A percentile compares a stretch with the other conserved stretches of the same genome.
These are phyloP conservation scores for Rhododendron mucronatum DNA, from an alignment of 148 eudicot species.

Conservation along the genomic window DNA sequence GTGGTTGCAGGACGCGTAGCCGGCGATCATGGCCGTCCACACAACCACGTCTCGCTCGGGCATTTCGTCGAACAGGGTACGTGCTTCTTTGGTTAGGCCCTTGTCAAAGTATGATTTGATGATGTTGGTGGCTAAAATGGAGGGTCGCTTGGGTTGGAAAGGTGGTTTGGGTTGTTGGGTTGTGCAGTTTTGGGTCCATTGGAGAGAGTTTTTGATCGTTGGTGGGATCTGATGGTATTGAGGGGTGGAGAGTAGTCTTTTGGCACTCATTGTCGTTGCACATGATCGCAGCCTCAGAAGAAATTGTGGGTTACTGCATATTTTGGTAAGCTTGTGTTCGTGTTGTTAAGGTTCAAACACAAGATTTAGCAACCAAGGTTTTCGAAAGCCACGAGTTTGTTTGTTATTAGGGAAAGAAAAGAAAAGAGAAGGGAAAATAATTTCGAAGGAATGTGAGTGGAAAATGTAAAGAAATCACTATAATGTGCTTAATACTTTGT, in stretches of 20 bases:
- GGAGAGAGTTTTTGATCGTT: slow-evolving; percentile 39
- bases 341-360: neutral
- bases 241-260: slow-evolving; percentile 25
- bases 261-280: slow-evolving; percentile 30
- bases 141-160: slow-evolving; percentile 37
- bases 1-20: slow-evolving; percentile 53
- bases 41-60: slow-evolving; percentile 79
- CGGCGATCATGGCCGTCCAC: slow-evolving; percentile 89
- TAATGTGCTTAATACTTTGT: too few relatives aligned
- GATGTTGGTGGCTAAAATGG: slow-evolving; percentile 62
- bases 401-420: too few relatives aligned
- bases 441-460: too few relatives aligned
- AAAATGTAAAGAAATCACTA: too few relatives aligned
- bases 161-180: slow-evolving; percentile 36
- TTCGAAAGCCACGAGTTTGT: neutral
- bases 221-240: slow-evolving; percentile 44
- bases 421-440: too few relatives aligned
- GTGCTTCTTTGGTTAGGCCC: slow-evolving; percentile 57
- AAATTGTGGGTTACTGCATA: neutral
- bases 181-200: slow-evolving; percentile 8
- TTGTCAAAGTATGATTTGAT: slow-evolving; percentile 59
- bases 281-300: neutral
- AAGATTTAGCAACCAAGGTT: neutral
- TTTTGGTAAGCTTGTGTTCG: neutral
- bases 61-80: slow-evolving; percentile 86